These are phyloP conservation scores for Sideroxylon spinosum DNA, from an alignment of 179 eudicot genomes.

Conservation along the genomic window DNA sequence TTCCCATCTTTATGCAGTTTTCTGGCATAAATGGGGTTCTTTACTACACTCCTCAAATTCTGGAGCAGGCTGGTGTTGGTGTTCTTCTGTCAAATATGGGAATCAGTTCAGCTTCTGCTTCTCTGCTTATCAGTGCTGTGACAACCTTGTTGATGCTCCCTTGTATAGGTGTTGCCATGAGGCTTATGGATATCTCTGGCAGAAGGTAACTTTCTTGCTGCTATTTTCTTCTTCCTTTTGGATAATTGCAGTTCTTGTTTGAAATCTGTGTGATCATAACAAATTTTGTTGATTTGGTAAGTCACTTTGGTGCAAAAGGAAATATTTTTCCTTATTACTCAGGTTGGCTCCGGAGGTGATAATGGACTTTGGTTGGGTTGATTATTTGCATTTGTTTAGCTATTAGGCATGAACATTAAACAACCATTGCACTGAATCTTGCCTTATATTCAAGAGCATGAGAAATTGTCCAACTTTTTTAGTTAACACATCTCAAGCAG, in stretches of 20 bases:
- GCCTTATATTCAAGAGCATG: not conserved
- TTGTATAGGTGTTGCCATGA: conserved; percentile 79
- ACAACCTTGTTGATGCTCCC: conserved; percentile 90
- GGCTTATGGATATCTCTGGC: conserved; percentile 84
- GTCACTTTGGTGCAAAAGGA: conserved; percentile 25
- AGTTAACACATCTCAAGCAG: not conserved
- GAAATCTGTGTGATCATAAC: not conserved
- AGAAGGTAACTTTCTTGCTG: conserved; percentile 51
- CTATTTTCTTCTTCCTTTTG: not conserved
- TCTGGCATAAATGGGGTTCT: conserved; percentile 88
- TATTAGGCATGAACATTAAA: not conserved
- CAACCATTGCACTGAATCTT: not conserved
- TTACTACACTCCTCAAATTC: conserved; percentile 92
- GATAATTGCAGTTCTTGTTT: not conserved
- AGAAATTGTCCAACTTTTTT: not conserved
- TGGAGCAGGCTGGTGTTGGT: conserved; percentile 85
- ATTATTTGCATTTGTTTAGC: not conserved
- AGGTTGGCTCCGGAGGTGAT: conserved; percentile 28
- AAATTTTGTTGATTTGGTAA: not conserved
- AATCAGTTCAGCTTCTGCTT: conserved; percentile 63
- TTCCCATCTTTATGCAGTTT: conserved; percentile 43
- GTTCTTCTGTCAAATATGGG: conserved; percentile 77
- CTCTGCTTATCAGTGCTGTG: conserved; percentile 81
- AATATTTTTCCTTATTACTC: not conserved
- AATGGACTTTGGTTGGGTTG: not conserved